Evolutionary conservation across 148 eudicot genomes (phyloP), one percentile per base, ranked within the genome.

Genomic region (Silene uniflora): DNA sequence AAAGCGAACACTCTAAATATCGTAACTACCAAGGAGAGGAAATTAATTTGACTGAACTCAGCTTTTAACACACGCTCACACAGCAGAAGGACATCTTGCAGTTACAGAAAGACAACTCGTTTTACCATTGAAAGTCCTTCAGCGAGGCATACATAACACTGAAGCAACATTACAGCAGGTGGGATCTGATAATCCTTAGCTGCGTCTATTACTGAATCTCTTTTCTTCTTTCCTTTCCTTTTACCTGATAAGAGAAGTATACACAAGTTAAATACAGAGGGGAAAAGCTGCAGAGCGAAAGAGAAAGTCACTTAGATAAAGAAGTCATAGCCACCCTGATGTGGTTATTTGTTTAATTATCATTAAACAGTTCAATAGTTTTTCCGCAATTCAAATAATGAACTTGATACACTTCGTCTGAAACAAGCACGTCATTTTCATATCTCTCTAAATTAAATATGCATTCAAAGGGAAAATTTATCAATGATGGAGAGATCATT

Each of bases 61-160:
- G 13, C 42, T 10, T 35, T n/a, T 32, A 10, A 23, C 24, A 72
- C 19, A 56, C 61, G 18, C 10, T 21, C 10, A 61, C 71, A 78
- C 10, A 23, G 44, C 35, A 39, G 23, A 61, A 58, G 62, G 54
- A 44, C 55, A 77, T 17, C 23, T 39, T 55, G 47, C 27, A 56
- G 25, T 76, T 42, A 69, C 54, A 76, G 72, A 78, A 79, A 17
- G 52, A 62, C 2, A 66, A 66, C 47, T 25, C 9, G 19, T 68
- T 65, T 78, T 88, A 95, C 97, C 96, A 90, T 84, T 62, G 90
- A 83, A 75, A 92, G 92, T 76, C 97, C 98, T 83, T 95, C 93
- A 69, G 97, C 93, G 72, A 95, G 88, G 84, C 86, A 92, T 78
- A 92, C 85, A 66, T 92, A 90, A 78, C 98, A 95, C 73, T 90